phyloP scores from a whole-genome alignment of 2,329 filamentous ascomycete species.

The Cadophora malorum region DNA sequence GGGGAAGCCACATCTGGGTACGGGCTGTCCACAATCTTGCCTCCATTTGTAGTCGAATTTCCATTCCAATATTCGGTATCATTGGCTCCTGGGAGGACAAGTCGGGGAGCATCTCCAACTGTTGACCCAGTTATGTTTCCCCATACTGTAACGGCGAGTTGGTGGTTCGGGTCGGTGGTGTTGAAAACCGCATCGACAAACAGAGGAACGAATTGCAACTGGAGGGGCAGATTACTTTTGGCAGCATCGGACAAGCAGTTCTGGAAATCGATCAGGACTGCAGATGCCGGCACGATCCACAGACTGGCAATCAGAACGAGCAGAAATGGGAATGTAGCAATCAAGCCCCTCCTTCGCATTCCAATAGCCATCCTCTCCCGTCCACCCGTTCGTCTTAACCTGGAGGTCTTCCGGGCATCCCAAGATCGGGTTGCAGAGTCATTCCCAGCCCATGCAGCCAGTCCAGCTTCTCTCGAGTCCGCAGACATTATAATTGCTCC shows the following conservation, averaged over 20 bases:
- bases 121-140: conserved; percentile 85
- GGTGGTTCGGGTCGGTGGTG: conserved; percentile 62
- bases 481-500: conserved; percentile 37
- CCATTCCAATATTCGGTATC: conserved; percentile 63
- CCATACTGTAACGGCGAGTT: conserved; percentile 80
- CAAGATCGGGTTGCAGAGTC: not conserved
- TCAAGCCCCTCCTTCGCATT: conserved; percentile 22
- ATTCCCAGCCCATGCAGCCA: conserved; percentile 13
- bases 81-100: conserved; percentile 64
- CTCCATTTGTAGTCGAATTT: conserved; percentile 62
- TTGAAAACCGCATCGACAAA: conserved; percentile 79
- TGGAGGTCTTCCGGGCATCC: not conserved
- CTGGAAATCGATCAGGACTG: conserved; percentile 77
- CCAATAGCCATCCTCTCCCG: not conserved
- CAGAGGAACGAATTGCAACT: conserved; percentile 81
- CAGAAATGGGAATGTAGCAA: conserved; percentile 32
- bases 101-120: conserved; percentile 50
- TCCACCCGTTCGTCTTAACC: not conserved
- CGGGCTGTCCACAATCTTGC: conserved; percentile 78
- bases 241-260: conserved; percentile 78
- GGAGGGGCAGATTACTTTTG: conserved; percentile 60
- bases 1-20: conserved; percentile 51
- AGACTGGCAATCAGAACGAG: conserved; percentile 38
- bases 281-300: conserved; percentile 53
- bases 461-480: conserved; percentile 32